Percentiles rank a stretch among this genome's conserved stretches.
Evolutionary conservation across 148 eudicot genomes (phyloP).

Genomic region (Salicornia ramosissima): DNA sequence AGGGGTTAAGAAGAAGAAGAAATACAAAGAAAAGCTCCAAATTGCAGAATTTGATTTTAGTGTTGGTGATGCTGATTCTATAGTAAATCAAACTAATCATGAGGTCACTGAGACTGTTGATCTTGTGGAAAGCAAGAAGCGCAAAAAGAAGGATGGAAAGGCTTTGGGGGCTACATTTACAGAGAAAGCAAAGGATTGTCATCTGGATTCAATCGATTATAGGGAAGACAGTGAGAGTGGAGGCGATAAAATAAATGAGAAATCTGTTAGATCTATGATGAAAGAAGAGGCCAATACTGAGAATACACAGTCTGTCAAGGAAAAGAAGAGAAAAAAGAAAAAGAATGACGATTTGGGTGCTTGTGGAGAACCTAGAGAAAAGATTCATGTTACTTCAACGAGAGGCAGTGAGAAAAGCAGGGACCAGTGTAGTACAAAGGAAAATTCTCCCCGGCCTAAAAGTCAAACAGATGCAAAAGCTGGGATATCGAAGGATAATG

Average conservation of each 20-base stretch:
- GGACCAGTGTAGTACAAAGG: too few species aligned
- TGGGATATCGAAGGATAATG: background rate
- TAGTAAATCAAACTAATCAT: background rate
- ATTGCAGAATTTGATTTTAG: background rate
- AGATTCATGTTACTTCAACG: too few species aligned
- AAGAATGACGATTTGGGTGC: background rate
- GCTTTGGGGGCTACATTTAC: background rate
- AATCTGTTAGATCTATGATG: background rate
- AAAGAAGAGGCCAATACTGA: background rate
- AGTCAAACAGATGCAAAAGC: background rate
- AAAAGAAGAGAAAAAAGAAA: slow-evolving; percentile 17
- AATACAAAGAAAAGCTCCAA: background rate
- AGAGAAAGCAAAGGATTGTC: background rate
- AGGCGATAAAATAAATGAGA: background rate
- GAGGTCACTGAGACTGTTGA: background rate
- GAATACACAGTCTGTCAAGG: background rate
- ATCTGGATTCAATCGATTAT: background rate
- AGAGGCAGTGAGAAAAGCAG: too few species aligned
- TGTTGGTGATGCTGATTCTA: background rate
- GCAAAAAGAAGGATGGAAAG: background rate
- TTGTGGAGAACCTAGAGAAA: background rate
- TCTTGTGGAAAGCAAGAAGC: background rate
- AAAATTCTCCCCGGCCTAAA: background rate
- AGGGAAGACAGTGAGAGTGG: background rate
- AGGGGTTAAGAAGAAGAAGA: background rate